Evolutionary conservation across 164 flowering plant genomes (phyloP).

Genomic region (Aristolochia fimbriata): DNA sequence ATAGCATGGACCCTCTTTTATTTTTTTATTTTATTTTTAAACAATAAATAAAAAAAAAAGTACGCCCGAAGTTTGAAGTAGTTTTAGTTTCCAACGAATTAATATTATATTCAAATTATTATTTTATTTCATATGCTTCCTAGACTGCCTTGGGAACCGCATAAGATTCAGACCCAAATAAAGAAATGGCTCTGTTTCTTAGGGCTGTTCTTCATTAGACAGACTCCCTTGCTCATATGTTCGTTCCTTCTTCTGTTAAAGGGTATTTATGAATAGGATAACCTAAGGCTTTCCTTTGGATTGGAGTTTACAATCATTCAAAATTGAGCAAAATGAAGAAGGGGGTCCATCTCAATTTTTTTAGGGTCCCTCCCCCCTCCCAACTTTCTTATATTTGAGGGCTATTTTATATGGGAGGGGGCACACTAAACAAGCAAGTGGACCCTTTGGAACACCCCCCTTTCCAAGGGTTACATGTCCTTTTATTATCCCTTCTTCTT

Average conservation of each 20-base stretch:
- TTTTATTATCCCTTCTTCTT: constrained; percentile 8
- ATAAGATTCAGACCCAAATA: neutral
- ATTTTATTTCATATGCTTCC: too few species aligned
- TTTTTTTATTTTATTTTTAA: neutral
- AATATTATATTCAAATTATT: neutral
- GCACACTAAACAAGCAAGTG: constrained; percentile 3
- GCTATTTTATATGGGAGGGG: neutral
- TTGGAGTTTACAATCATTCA: neutral
- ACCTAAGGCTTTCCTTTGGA: neutral
- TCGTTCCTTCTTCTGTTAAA: neutral
- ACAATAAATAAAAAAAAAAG: neutral
- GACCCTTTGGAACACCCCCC: constrained; percentile 9
- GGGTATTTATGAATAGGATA: neutral
- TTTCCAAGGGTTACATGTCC: neutral
- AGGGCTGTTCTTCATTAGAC: neutral
- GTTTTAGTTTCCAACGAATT: constrained; percentile 4
- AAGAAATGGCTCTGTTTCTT: neutral
- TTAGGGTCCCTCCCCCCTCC: neutral
- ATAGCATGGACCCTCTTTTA: neutral
- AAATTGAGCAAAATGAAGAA: too few species aligned
- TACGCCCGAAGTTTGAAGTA: constrained; percentile 1
- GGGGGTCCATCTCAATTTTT: neutral
- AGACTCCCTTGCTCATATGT: neutral
- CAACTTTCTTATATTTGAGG: neutral
- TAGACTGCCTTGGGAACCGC: neutral